Evolutionary conservation across 2,329 filamentous ascomycete species (phyloP).

Genomic region (Aspergillus sp.): DNA sequence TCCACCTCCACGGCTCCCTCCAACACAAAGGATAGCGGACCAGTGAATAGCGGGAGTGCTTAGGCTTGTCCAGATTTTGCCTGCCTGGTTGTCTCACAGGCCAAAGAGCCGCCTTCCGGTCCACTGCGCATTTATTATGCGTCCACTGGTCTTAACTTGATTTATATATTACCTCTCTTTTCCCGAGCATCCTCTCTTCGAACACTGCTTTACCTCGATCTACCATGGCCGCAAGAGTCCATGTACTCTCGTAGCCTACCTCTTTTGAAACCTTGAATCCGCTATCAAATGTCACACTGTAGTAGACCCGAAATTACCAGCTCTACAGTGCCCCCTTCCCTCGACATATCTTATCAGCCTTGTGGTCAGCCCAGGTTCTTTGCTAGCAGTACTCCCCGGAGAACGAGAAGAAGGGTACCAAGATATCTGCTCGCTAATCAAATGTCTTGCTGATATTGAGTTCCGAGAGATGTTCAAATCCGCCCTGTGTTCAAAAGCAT

Average conservation of each 20-base stretch:
- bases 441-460: background rate
- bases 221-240: constrained; percentile 1
- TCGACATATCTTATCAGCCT: background rate
- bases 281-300: background rate
- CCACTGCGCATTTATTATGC: background rate
- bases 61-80: background rate
- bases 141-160: background rate
- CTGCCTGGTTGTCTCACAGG: background rate
- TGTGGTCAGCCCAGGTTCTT: background rate
- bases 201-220: background rate
- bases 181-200: background rate
- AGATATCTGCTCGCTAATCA: background rate
- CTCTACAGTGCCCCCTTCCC: background rate
- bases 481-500: constrained; percentile 21
- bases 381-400: background rate
- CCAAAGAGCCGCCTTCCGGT: background rate
- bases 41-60: background rate
- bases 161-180: background rate
- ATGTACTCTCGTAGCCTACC: constrained; percentile 1
- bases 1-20: background rate
- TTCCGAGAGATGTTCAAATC: constrained; percentile 16
- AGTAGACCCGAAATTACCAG: background rate
- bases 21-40: background rate
- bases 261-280: background rate
- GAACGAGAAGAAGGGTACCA: background rate